Percentiles rank a stretch among this genome's conserved stretches.
Conservation (phyloP, 2,329 filamentous ascomycete genomes). For the Talaromyces sp. region DNA sequence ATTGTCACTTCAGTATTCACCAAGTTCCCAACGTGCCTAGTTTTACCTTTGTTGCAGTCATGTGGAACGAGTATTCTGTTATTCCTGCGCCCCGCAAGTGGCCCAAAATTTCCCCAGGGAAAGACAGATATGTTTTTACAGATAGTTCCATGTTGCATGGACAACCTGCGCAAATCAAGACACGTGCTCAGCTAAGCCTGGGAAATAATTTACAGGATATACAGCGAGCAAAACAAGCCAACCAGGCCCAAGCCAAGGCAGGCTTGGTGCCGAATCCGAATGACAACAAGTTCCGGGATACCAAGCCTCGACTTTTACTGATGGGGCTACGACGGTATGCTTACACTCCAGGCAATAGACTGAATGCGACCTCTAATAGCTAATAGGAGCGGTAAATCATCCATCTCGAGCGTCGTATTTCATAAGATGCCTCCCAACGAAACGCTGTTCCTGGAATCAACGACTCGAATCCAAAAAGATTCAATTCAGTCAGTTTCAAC, state of each 20-base stretch:
- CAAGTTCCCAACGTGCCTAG: background rate
- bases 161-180: constrained; percentile 25
- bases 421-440: constrained; percentile 96
- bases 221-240: constrained; percentile 24
- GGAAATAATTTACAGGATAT: constrained; percentile 32
- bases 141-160: constrained; percentile 22
- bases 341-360: background rate
- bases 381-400: constrained; percentile 89
- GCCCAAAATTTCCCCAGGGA: constrained; percentile 13
- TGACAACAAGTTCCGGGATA: constrained; percentile 50
- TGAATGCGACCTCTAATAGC: constrained; percentile 20
- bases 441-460: constrained; percentile 93
- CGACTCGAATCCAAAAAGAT: constrained; percentile 89
- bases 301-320: constrained; percentile 79
- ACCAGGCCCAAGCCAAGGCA: constrained; percentile 27
- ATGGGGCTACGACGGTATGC: constrained; percentile 90
- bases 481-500: constrained; percentile 74
- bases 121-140: constrained; percentile 21
- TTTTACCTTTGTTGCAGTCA: background rate
- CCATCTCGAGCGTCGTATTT: constrained; percentile 98
- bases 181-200: constrained; percentile 37
- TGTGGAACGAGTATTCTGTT: constrained; percentile 8
- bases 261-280: constrained; percentile 24
- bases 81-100: constrained; percentile 6
- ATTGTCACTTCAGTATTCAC: background rate